Evolutionary conservation across 129 eudicot genomes (phyloP).

Genomic region (Chrysanthemum seticuspe): DNA sequence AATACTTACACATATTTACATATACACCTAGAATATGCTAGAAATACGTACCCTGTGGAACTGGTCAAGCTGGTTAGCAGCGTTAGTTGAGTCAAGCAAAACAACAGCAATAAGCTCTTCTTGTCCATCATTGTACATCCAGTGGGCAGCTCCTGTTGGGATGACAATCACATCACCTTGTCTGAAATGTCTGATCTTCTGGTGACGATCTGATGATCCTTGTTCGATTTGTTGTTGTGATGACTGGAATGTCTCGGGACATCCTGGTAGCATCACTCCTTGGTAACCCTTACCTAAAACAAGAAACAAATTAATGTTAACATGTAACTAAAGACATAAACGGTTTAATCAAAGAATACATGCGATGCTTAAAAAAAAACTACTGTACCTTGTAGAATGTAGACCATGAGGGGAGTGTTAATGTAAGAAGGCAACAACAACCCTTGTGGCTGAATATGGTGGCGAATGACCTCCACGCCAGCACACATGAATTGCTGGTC

Average conservation of each 20-base stretch:
- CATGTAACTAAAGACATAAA: too few species aligned
- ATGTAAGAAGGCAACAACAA: slow-evolving; percentile 60
- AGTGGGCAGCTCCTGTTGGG: slow-evolving; percentile 73
- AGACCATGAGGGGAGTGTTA: slow-evolving; percentile 56
- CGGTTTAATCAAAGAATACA: too few species aligned
- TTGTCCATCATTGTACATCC: slow-evolving; percentile 74
- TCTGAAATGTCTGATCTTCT: slow-evolving; percentile 54
- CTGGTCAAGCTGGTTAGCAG: slow-evolving; percentile 68
- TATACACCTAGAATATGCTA: neutral
- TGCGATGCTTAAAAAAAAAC: too few species aligned
- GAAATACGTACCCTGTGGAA: slow-evolving; percentile 47
- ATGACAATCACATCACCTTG: slow-evolving; percentile 63
- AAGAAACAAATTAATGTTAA: neutral
- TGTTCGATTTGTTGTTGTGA: slow-evolving; percentile 37
- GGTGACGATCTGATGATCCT: slow-evolving; percentile 58
- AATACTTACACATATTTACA: too few species aligned
- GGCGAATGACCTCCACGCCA: slow-evolving; percentile 54
- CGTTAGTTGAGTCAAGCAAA: slow-evolving; percentile 46
- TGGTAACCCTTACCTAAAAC: slow-evolving; percentile 61
- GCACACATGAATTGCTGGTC: slow-evolving; percentile 69
- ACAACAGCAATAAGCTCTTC: slow-evolving; percentile 44
- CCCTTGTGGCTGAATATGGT: slow-evolving; percentile 47
- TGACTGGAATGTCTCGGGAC: slow-evolving; percentile 69
- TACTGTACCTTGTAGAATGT: slow-evolving; percentile 28
- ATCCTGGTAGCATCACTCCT: slow-evolving; percentile 57